Evolutionary conservation across 2,329 filamentous ascomycete species (phyloP).

Genomic region (Fusarium annulatum): DNA sequence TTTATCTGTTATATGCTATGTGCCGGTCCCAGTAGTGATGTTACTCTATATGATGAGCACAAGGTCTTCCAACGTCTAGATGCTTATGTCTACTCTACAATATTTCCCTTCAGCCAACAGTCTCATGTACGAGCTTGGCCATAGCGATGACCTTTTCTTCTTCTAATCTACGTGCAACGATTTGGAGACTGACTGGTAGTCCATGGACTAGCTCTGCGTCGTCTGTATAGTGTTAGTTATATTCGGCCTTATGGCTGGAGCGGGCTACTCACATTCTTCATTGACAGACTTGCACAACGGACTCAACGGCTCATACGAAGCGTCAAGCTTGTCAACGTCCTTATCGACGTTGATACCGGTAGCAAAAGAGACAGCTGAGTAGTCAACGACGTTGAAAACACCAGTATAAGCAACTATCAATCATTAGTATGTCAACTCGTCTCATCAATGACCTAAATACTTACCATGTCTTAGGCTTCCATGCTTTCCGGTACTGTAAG

Average conservation of each 20-base stretch:
- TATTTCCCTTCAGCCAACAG: background rate
- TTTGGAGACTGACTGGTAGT: slow-evolving; percentile 56
- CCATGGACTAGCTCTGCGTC: slow-evolving; percentile 54
- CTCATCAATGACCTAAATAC: slow-evolving; percentile 4
- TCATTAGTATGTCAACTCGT: background rate
- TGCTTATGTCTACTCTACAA: background rate
- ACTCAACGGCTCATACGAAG: slow-evolving; percentile 50
- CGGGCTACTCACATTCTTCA: slow-evolving; percentile 55
- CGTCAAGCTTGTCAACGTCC: slow-evolving; percentile 49
- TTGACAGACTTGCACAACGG: slow-evolving; percentile 53
- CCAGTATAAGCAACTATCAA: slow-evolving; percentile 60
- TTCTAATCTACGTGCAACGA: slow-evolving; percentile 56
- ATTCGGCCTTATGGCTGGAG: rapidly evolving
- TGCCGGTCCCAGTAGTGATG: background rate
- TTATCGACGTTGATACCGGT: slow-evolving; percentile 56
- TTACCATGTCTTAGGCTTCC: slow-evolving; percentile 57
- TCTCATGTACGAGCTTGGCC: slow-evolving; percentile 11
- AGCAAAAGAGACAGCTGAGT: slow-evolving; percentile 60
- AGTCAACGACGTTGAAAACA: slow-evolving; percentile 62
- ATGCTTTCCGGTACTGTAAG: slow-evolving; percentile 57
- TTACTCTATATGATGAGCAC: background rate
- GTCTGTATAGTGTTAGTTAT: slow-evolving; percentile 44
- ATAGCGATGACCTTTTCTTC: slow-evolving; percentile 55
- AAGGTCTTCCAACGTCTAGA: background rate
- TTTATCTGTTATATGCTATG: slow-evolving; percentile 25